Evolutionary conservation across 2,329 filamentous ascomycete species (phyloP), one percentile per base, ranked within the genome.

Genomic region (Hypoxylon sp.): DNA sequence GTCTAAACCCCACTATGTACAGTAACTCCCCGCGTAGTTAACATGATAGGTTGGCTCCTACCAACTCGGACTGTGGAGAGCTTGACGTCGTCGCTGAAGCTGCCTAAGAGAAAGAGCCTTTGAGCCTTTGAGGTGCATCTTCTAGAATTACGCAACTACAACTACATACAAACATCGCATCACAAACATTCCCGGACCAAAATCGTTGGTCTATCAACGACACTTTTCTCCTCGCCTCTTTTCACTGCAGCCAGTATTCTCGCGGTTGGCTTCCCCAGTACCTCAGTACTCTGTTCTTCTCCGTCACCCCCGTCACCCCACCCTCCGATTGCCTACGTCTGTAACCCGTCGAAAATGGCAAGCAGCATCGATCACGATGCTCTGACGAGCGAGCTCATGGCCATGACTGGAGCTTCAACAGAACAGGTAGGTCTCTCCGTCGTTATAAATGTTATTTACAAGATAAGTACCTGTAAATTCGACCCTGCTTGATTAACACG

Each of bases 361-460:
- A 77, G 57, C 50, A 64, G 76, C 64, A 38, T 69, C 11, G 76
- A 78, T 59, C 81, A 81, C 54, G 81, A 85, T 60, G 76, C 78
- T 44, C 73, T 82, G 49, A 78, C 84, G 69, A 81, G 80, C 72
- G 81, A 86, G 74, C 87, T 90, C 75, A 82, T 82, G 72, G 80
- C 79, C 57, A 80, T 89, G 72, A 89, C 87, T n/a, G 82, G 83
- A 20, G 80, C 81, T 28, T 77, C 78, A 30, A 74, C 83, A 30
- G 76, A 82, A 59, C 79, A 70, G 63, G 73, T 75, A 53, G 45
- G 14, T 40, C 44, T 9, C 12, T 42, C 18, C 16, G 44, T 36
- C 64, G 1, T 20, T 26, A 40, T 28, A 20, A 16, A 14, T 36
- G 20, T 30, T 32, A 38, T 44, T 38, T 30, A 9, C 12, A 26